Evolutionary conservation across 768 basidiomycete species (phyloP), one percentile per base, ranked within the genome.

Genomic region (Hortiboletus campestris): DNA sequence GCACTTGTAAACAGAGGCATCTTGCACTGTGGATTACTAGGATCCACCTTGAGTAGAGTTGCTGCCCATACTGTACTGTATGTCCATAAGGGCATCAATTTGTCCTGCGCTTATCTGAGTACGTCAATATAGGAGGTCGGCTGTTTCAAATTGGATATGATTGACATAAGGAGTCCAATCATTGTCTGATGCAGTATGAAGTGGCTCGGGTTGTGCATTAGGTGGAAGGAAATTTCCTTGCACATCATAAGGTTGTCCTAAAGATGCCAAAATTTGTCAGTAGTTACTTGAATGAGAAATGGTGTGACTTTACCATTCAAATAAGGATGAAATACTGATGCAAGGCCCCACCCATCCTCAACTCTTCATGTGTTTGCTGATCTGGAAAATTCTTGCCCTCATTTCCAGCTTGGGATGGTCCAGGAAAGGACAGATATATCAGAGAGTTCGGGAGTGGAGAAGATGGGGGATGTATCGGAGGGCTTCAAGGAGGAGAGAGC

Each of bases 31-130:
- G 12, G 44, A 19, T 45, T 45, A n/a, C 44, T 10, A 0, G 25
- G 19, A 48, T 48, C 22, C 14, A 49, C 20, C 28, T 51, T 17
- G 0, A 50, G 25, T 20, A 61, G 51, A 17, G 58, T 46, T 0
- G 47, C 49, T 2, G 41, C 64, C 62, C 66, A 67, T 7, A n/a
- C n/a, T n/a, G n/a, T n/a, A n/a, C n/a, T n/a, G n/a, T n/a, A 68
- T 54, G 22, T 63, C 46, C 20, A 66, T 53, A 9, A 69, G 55
- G 0, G 60, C 31, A 11, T 69, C 55, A 13, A 68, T 66, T 11
- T 63, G 48, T 16, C 36, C 45, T 4, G 49, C 61, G 25, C 64
- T 61, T 61, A 69, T 64, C 46, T 72, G 57, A 16, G 45, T 53
- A 4, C 25, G 19, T 12, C 14, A 25, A 44, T 61, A 69, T 11